Conservation (phyloP, 2,329 filamentous ascomycete genomes). For the Fusarium dlaminii region DNA sequence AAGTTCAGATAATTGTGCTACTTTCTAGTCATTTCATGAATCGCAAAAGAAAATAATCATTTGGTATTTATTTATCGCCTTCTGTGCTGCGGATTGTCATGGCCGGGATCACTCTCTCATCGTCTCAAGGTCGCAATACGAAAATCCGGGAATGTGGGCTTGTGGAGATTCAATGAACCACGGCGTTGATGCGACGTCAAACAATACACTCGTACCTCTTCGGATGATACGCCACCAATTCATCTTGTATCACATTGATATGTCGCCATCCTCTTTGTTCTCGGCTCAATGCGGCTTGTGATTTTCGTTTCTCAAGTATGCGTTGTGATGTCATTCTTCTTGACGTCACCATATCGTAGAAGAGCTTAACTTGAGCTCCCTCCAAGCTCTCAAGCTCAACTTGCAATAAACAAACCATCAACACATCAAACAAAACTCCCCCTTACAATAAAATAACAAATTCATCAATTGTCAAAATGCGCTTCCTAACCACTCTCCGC, state of each 20-base stretch:
- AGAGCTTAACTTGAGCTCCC: conserved; percentile 13
- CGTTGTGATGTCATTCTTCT: conserved; percentile 34
- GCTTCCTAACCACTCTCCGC: conserved; percentile 14
- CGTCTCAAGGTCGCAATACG: background rate
- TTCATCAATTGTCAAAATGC: background rate
- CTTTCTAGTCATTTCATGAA: background rate
- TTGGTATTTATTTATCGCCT: accelerated
- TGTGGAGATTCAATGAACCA: background rate
- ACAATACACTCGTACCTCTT: background rate
- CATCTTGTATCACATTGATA: background rate
- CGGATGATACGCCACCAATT: background rate
- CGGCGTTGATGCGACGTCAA: background rate
- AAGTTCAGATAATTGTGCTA: background rate
- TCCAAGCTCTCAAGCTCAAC: background rate
- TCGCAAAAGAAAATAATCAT: accelerated
- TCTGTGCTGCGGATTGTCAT: background rate
- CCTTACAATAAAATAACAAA: background rate
- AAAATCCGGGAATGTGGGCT: background rate
- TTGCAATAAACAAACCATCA: background rate
- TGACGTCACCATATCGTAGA: conserved; percentile 31
- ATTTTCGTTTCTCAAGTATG: background rate
- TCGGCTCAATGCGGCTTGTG: conserved; percentile 8
- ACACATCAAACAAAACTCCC: accelerated
- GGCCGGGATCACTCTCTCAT: accelerated
- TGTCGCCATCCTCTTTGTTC: background rate